Evolutionary conservation across 768 basidiomycete species (phyloP), one percentile per base, ranked within the genome.

Genomic region (Macrolepiota albuminosa): DNA sequence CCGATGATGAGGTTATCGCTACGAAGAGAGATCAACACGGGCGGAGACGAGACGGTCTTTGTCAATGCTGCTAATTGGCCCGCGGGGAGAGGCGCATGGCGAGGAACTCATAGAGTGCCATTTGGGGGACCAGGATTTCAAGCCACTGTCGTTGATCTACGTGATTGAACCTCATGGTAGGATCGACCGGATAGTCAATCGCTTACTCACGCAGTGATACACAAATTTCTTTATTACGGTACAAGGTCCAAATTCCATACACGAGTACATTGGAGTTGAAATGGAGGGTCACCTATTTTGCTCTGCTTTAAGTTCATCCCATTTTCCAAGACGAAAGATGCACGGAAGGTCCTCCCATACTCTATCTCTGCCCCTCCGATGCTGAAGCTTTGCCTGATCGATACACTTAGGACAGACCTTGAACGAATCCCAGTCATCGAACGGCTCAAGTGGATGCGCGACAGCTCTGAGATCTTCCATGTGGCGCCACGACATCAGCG

Each of bases 51-150:
- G 39, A 81, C 79, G 0, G 75, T 79, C 4, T 81, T 82, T 59
- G 75, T 78, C 16, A 81, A 82, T 60, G 80, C 76, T 5, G 73
- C 80, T 4, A 78, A 73, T 60, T 74, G 66, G 65, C 76, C 78
- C 1, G 56, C 68, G 16, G 78, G 77, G 0, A 53, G 57, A 2
- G 60, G 63, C 1, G 66, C 68, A 5, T 61, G 63, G 58, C 67
- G 71, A 21, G 64, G 64, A 10, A 52, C 40, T 11, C 50, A 54
- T 29, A 66, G 62, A 49, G 62, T 69, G 16, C 60, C 56, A 3
- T 74, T 74, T 63, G 81, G 75, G 37, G 79, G 78, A 4, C 72
- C 70, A 3, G 77, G 78, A 2, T 76, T 78, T 39, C 42, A 43
- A 21, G 42, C 42, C 42, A 21, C 75, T 29, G 68, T 81, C 21